phyloP scores from a whole-genome alignment of 495 filamentous ascomycete genomes.

The Glutinoglossum americanum region DNA sequence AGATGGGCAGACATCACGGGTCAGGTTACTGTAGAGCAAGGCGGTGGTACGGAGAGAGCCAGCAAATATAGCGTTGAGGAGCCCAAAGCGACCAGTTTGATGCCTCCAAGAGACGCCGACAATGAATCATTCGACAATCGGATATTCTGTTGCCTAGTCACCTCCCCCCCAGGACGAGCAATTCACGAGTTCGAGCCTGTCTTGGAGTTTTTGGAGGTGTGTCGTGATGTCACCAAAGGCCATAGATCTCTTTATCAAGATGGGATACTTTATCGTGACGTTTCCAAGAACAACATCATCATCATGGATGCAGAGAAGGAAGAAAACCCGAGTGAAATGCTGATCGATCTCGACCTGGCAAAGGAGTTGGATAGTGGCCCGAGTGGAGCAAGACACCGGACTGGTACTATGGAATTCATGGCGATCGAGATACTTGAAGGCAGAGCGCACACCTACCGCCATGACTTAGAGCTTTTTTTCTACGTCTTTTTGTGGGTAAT shows the following conservation, averaged over 20 bases:
- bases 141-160: constrained; percentile 8
- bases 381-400: constrained; percentile 6
- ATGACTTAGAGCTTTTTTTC: constrained; percentile 9
- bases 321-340: constrained; percentile 13
- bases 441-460: background rate
- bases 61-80: background rate
- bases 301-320: constrained; percentile 7
- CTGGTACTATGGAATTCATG: constrained; percentile 6
- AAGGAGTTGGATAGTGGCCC: too few species aligned
- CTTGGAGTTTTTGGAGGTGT: constrained; percentile 8
- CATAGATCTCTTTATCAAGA: constrained; percentile 9
- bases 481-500: constrained; percentile 8
- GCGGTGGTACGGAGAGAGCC: constrained; percentile 3
- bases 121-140: too few species aligned
- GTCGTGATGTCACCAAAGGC: constrained; percentile 9
- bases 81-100: constrained; percentile 7
- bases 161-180: constrained; percentile 5
- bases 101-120: constrained; percentile 2
- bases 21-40: background rate
- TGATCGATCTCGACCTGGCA: constrained; percentile 19
- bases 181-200: constrained; percentile 7
- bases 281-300: too few species aligned
- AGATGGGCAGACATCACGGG: background rate
- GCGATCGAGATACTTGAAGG: background rate
- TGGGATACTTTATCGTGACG: background rate